These are phyloP conservation scores for Colletotrichum cereale DNA, from an alignment of 2,329 filamentous ascomycete genomes.

Conservation along the genomic window DNA sequence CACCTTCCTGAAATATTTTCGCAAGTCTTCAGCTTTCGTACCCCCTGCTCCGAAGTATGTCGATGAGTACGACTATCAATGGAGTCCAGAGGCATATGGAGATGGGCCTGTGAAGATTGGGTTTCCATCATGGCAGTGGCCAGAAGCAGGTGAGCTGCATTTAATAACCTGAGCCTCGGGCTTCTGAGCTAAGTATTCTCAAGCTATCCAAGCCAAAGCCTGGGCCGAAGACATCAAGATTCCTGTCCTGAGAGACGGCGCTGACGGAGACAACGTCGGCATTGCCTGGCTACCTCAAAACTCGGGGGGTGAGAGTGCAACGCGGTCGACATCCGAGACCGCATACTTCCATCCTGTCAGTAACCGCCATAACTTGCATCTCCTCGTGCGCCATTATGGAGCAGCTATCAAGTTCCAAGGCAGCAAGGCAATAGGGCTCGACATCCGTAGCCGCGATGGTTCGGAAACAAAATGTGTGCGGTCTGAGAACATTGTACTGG, in stretches of 20 bases:
- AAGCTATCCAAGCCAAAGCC: constrained; percentile 35
- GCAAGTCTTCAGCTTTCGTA: constrained; percentile 44
- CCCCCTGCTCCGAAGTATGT: constrained; percentile 39
- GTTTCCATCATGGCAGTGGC: constrained; percentile 45
- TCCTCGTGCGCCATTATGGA: constrained; percentile 43
- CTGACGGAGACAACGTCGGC: constrained; percentile 44
- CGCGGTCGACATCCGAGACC: constrained; percentile 43
- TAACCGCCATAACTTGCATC: constrained; percentile 41
- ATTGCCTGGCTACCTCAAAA: constrained; percentile 44
- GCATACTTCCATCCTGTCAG: constrained; percentile 43
- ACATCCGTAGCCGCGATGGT: constrained; percentile 33
- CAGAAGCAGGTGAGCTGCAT: constrained; percentile 38
- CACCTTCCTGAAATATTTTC: constrained; percentile 48
- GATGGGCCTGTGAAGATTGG: constrained; percentile 44
- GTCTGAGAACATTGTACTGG: constrained; percentile 49
- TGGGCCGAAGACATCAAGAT: constrained; percentile 42
- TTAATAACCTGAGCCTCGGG: no score
- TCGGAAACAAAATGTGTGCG: constrained; percentile 32
- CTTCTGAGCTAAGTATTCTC: background rate
- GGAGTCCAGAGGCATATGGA: constrained; percentile 18
- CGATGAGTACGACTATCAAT: constrained; percentile 27
- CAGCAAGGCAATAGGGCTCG: constrained; percentile 51
- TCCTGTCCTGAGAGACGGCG: constrained; percentile 41
- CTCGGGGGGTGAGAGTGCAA: constrained; percentile 41
- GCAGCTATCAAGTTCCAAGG: constrained; percentile 47